A percentile compares a stretch with the other conserved stretches of the same genome.
These are phyloP conservation scores for Pestalotiopsis sp. DNA, from an alignment of 2,329 filamentous ascomycete species.

Conservation along the genomic window DNA sequence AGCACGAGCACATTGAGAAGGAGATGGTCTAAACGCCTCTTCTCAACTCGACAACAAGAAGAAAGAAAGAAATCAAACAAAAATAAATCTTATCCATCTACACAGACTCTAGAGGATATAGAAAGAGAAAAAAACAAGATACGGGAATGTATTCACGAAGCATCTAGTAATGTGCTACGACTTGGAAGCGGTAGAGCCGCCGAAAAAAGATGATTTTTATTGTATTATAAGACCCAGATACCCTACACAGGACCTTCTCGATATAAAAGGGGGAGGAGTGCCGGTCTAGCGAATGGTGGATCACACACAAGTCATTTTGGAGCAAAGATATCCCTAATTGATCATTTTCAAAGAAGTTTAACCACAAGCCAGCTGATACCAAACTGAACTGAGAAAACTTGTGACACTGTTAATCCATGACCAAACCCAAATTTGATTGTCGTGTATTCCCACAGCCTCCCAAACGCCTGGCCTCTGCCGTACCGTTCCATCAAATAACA, in stretches of 20 bases:
- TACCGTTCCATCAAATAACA: no score
- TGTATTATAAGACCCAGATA: background rate
- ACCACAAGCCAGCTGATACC: no score
- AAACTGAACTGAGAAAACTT: no score
- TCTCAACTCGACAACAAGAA: background rate
- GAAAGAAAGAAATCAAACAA: background rate
- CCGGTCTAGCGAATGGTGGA: background rate
- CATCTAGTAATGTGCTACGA: constrained; percentile 8
- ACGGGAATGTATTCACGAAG: constrained; percentile 2
- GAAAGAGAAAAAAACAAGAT: background rate
- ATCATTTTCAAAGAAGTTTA: background rate
- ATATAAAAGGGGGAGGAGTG: background rate
- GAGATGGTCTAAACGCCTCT: constrained; percentile 12
- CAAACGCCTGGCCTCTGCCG: no score
- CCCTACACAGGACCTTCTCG: background rate
- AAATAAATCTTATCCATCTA: background rate
- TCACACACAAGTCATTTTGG: background rate
- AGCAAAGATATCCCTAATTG: background rate
- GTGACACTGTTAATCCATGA: no score
- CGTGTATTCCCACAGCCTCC: no score
- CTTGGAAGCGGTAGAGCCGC: constrained; percentile 2
- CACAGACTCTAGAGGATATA: background rate
- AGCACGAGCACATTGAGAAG: constrained; percentile 24
- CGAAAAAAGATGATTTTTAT: background rate
- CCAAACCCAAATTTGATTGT: no score